Percentiles rank a stretch among this genome's conserved stretches.
phyloP scores from a whole-genome alignment of 257 asterid genomes.

The Solanum ahanhuiri region DNA sequence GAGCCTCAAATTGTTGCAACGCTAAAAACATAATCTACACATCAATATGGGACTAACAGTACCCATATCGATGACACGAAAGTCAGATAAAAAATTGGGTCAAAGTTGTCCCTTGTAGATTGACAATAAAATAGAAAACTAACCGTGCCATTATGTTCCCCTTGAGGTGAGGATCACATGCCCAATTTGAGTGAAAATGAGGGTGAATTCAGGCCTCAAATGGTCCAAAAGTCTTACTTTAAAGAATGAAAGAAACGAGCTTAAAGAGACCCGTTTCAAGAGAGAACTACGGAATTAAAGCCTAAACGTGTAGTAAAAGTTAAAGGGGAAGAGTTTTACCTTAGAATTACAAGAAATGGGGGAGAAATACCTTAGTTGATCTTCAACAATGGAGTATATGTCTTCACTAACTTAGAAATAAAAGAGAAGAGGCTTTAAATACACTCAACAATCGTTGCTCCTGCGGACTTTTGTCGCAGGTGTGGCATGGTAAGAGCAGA shows the following conservation, averaged over 20 bases:
- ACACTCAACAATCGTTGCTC: not conserved
- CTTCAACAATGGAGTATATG: not conserved
- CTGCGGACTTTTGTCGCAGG: not conserved
- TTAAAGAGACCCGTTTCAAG: not conserved
- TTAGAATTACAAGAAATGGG: not conserved
- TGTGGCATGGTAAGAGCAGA: not conserved
- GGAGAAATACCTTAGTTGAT: not conserved
- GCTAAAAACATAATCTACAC: not conserved
- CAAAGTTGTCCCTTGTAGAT: not conserved
- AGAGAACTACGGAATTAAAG: not conserved
- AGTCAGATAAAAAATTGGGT: not conserved
- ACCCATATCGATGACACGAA: not conserved
- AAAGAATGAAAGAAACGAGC: not conserved
- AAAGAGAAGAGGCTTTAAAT: not conserved
- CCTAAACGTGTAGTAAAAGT: not conserved
- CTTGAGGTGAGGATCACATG: not conserved
- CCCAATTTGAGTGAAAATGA: not conserved
- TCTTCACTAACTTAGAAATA: not conserved
- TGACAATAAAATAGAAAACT: not conserved
- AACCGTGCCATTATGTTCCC: not conserved
- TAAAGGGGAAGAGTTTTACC: not conserved
- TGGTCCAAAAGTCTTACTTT: not conserved
- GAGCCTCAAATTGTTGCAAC: not conserved
- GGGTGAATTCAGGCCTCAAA: not conserved
- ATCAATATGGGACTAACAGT: not conserved